These are phyloP conservation scores for Colletotrichum tamarilloi DNA, from an alignment of 2,329 filamentous ascomycete genomes.

Conservation along the genomic window DNA sequence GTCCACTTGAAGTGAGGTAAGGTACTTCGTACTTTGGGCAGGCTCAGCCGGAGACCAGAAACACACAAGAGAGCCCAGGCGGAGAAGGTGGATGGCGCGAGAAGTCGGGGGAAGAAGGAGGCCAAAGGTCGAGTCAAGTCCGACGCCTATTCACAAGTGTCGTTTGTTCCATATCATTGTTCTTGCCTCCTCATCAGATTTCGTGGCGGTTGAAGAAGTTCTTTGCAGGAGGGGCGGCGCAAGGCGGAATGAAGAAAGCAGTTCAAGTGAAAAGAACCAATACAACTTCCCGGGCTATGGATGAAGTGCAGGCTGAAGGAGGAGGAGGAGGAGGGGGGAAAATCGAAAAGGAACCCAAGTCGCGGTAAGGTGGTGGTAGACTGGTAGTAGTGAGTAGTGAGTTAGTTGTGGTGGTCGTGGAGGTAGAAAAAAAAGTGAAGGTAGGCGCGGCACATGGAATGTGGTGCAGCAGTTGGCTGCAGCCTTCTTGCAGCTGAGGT, in stretches of 20 bases:
- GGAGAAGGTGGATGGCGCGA: background rate
- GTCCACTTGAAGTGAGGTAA: background rate
- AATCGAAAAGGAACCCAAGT: background rate
- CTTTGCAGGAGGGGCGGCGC: background rate
- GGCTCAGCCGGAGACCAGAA: background rate
- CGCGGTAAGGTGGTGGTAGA: background rate
- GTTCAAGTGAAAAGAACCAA: background rate
- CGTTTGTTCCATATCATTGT: conserved; percentile 17
- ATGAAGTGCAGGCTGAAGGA: conserved; percentile 17
- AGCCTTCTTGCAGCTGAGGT: conserved; percentile 37
- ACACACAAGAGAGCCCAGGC: background rate
- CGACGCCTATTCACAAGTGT: conserved; percentile 21
- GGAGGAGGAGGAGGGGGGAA: no score
- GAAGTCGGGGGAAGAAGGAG: conserved; percentile 6
- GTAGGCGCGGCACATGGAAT: conserved; percentile 36
- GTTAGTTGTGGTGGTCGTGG: background rate
- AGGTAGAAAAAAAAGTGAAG: conserved; percentile 9
- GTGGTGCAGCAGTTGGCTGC: conserved; percentile 32
- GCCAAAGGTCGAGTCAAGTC: conserved; percentile 27
- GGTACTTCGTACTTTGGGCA: background rate
- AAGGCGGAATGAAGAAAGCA: conserved; percentile 1
- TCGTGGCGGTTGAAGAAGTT: conserved; percentile 1
- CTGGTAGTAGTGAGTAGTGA: background rate
- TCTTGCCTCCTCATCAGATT: background rate
- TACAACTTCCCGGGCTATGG: background rate